Evolutionary conservation across 805 yeast species (phyloP).

Genomic region (Isabelozyma rhagii): DNA sequence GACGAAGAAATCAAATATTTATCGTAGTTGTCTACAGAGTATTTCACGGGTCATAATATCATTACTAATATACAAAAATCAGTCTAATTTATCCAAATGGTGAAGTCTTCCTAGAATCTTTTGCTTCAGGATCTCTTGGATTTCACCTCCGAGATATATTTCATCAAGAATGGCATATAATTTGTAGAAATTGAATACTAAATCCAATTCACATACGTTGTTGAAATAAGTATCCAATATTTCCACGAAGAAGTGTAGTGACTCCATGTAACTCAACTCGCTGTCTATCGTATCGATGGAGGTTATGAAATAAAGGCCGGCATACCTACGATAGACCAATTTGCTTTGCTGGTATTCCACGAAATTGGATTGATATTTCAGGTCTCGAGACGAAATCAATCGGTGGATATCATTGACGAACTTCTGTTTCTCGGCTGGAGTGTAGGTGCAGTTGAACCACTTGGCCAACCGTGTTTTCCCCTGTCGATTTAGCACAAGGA

Average conservation of each 20-base stretch:
- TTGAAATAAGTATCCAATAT: constrained; percentile 81
- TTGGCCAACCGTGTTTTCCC: constrained; percentile 87
- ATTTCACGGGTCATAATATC: neutral
- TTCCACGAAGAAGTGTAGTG: constrained; percentile 86
- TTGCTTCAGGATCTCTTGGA: constrained; percentile 78
- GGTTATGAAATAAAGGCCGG: constrained; percentile 85
- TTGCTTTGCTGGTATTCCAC: constrained; percentile 60
- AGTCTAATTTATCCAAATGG: constrained; percentile 58
- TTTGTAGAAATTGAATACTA: constrained; percentile 88
- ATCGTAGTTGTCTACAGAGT: neutral
- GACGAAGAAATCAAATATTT: constrained; percentile 7
- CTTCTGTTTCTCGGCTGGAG: constrained; percentile 26
- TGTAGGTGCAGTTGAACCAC: constrained; percentile 53
- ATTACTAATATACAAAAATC: neutral
- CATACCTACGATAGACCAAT: constrained; percentile 83
- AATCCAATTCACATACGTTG: constrained; percentile 89
- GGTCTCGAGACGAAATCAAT: constrained; percentile 77
- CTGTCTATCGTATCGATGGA: constrained; percentile 79
- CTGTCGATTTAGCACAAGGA: constrained; percentile 84
- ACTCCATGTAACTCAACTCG: constrained; percentile 78
- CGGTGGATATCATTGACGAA: constrained; percentile 69
- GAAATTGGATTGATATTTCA: constrained; percentile 77
- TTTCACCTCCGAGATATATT: constrained; percentile 84
- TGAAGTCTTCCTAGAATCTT: constrained; percentile 63
- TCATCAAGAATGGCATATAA: constrained; percentile 83